A percentile compares a stretch with the other conserved stretches of the same genome.
Conservation (phyloP, 2,329 filamentous ascomycete genomes). For the Monascus ruber region DNA sequence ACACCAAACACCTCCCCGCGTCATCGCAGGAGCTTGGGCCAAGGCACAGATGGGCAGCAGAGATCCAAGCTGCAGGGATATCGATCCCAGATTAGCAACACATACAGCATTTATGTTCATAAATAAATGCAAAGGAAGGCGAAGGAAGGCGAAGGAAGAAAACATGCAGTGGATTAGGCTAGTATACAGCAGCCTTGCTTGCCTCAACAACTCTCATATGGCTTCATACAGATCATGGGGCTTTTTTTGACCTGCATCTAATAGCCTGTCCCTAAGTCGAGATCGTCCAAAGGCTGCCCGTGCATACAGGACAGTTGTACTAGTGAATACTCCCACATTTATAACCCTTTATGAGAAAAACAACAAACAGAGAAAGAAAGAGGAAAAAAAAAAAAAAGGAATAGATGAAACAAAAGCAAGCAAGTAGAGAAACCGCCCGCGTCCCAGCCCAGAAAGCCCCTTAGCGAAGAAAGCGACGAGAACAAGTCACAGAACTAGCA, state of each 20-base stretch:
- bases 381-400: slow-evolving; percentile 1
- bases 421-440: slow-evolving; percentile 20
- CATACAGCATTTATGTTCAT: too few relatives aligned
- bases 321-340: slow-evolving; percentile 16
- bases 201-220: slow-evolving; percentile 1
- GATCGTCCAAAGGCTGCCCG: background rate
- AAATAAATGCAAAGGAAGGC: too few relatives aligned
- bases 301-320: slow-evolving; percentile 14
- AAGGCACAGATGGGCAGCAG: too few relatives aligned
- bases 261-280: too few relatives aligned
- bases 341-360: slow-evolving; percentile 15
- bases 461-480: slow-evolving; percentile 17
- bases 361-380: background rate
- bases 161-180: slow-evolving; percentile 13
- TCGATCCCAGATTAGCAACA: too few relatives aligned
- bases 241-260: too few relatives aligned
- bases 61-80: too few relatives aligned
- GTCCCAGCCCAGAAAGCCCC: slow-evolving; percentile 23
- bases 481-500: slow-evolving; percentile 20
- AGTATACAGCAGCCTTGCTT: slow-evolving; percentile 17
- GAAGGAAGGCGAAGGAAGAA: too few relatives aligned
- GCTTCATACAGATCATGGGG: slow-evolving; percentile 6
- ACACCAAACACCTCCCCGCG: too few relatives aligned
- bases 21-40: too few relatives aligned
- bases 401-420: slow-evolving; percentile 9